phyloP scores from a whole-genome alignment of 192 early-diverging fungal species.

The Backusella psychrophila region DNA sequence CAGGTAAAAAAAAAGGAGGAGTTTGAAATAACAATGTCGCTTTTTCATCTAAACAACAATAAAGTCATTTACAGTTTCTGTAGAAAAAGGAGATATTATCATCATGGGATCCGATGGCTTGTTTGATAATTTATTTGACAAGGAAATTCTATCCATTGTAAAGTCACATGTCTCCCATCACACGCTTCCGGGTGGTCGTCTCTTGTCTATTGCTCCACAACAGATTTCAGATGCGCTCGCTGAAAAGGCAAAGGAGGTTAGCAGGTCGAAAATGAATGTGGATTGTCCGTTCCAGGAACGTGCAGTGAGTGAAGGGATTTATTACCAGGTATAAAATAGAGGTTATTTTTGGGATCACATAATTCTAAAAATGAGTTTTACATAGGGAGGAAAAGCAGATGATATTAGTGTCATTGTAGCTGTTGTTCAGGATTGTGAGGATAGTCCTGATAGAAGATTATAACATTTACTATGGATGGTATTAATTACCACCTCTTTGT shows the following conservation, averaged over 20 bases:
- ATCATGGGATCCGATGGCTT: constrained; percentile 94
- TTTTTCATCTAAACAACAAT: background rate
- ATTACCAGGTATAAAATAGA: constrained; percentile 31
- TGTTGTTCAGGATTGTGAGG: constrained; percentile 56
- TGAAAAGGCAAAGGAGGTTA: constrained; percentile 68
- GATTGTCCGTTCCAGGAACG: constrained; percentile 88
- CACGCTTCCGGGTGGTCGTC: constrained; percentile 16
- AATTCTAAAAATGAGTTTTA: constrained; percentile 10
- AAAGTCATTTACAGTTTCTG: constrained; percentile 69
- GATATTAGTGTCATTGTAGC: constrained; percentile 92
- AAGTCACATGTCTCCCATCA: background rate
- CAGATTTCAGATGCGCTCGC: constrained; percentile 79
- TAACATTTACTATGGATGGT: background rate
- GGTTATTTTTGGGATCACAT: background rate
- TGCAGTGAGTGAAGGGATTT: constrained; percentile 87
- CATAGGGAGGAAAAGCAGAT: constrained; percentile 92
- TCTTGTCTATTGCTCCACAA: constrained; percentile 60
- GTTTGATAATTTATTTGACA: constrained; percentile 98
- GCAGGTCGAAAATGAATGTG: constrained; percentile 72
- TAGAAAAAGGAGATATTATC: constrained; percentile 91
- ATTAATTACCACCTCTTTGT: background rate
- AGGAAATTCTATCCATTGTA: constrained; percentile 73
- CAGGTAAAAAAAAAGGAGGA: constrained; percentile 22
- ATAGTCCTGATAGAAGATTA: constrained; percentile 13
- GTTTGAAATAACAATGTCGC: background rate